Percentiles rank a stretch among this genome's conserved stretches.
phyloP scores from a whole-genome alignment of 257 asterid species.

The Jaltomata sinuosa region DNA sequence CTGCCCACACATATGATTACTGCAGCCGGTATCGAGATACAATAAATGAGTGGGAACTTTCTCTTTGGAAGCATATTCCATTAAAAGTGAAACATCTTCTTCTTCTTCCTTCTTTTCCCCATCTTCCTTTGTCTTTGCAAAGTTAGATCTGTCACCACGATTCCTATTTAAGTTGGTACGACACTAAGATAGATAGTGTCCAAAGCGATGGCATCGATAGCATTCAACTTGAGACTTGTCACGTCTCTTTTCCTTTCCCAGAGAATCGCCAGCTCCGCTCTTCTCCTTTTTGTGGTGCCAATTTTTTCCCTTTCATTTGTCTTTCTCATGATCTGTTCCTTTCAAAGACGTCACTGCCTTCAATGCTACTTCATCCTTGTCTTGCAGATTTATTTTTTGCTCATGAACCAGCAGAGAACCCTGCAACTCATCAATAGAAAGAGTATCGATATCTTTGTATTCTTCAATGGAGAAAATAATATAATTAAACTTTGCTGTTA shows the following conservation, averaged over 20 bases:
- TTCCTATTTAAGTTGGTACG: not conserved
- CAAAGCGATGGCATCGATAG: not conserved
- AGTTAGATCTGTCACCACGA: not conserved
- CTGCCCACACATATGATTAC: no score
- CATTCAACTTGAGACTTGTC: not conserved
- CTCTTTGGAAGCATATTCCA: no score
- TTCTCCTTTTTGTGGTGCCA: not conserved
- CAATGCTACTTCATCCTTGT: not conserved
- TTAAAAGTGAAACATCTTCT: not conserved
- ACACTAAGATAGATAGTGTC: not conserved
- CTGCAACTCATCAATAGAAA: not conserved
- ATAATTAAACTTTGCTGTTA: not conserved
- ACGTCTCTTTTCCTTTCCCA: not conserved
- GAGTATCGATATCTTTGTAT: not conserved
- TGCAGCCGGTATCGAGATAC: no score
- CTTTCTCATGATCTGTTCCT: not conserved
- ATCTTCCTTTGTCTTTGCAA: not conserved
- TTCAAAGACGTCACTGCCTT: not conserved
- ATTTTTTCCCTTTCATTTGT: not conserved
- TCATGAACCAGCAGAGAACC: not conserved
- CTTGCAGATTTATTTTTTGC: not conserved
- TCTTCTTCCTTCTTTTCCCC: not conserved
- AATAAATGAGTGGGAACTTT: no score
- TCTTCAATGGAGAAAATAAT: not conserved
- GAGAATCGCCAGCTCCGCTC: not conserved